These are phyloP conservation scores for Barbarea vulgaris DNA, from an alignment of 345 rosid genomes.

Conservation along the genomic window DNA sequence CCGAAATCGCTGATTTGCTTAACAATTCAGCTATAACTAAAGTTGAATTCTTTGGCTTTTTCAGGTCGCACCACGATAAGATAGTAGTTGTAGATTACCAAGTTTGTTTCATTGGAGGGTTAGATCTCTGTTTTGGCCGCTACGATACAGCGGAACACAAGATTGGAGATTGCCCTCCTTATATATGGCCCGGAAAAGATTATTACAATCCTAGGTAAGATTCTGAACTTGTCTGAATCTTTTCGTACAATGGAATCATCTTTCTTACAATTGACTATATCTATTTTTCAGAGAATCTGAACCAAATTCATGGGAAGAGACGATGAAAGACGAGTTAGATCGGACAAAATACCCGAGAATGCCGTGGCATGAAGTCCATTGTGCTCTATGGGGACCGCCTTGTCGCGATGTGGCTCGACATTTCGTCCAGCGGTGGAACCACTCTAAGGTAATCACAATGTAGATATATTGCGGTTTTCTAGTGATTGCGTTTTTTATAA, in stretches of 20 bases:
- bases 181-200: constrained; percentile 90
- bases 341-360: constrained; percentile 79
- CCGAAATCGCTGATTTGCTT: neutral
- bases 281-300: constrained; percentile 72
- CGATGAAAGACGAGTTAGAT: constrained; percentile 78
- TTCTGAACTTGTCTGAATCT: neutral
- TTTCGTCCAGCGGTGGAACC: constrained; percentile 97
- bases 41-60: neutral
- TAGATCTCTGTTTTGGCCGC: constrained; percentile 93
- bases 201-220: constrained; percentile 89
- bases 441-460: constrained; percentile 68
- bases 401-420: constrained; percentile 91
- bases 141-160: constrained; percentile 78
- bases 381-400: constrained; percentile 97
- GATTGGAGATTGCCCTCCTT: constrained; percentile 72
- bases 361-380: constrained; percentile 99
- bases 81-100: constrained; percentile 81
- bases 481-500: neutral
- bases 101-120: constrained; percentile 87
- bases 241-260: neutral
- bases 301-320: constrained; percentile 97
- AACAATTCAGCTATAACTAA: constrained; percentile 12
- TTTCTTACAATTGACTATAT: constrained; percentile 12
- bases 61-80: constrained; percentile 97
- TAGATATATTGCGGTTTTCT: neutral